Percentiles rank a stretch among this genome's conserved stretches.
phyloP scores from a whole-genome alignment of 257 asterid genomes.

The Leptodermis oblonga region DNA sequence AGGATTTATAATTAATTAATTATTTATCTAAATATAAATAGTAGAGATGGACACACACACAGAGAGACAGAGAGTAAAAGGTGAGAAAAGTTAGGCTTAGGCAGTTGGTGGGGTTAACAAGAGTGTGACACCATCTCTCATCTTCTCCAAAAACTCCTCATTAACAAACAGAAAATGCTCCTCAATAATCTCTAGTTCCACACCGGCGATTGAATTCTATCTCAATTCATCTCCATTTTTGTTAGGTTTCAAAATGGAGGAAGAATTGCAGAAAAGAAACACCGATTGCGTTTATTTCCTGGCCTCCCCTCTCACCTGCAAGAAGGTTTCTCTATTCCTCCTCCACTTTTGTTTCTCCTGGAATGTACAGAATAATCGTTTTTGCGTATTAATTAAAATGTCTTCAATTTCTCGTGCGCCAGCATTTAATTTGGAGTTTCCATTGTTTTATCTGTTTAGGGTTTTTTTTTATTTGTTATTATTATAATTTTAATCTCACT shows the following conservation, averaged over 20 bases:
- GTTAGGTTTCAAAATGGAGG: slow-evolving; percentile 45
- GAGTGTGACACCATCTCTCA: neutral
- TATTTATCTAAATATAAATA: too few relatives aligned
- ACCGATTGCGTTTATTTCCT: slow-evolving; percentile 93
- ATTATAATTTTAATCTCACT: neutral
- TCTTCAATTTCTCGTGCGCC: neutral
- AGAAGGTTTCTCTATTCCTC: slow-evolving; percentile 47
- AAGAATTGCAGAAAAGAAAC: slow-evolving; percentile 61
- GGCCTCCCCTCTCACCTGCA: slow-evolving; percentile 95
- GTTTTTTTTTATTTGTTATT: too few relatives aligned
- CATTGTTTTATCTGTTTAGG: neutral
- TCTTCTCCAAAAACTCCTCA: neutral
- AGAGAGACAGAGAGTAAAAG: too few relatives aligned
- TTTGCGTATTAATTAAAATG: neutral
- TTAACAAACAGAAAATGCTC: neutral
- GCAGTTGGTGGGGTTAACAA: neutral
- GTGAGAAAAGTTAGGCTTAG: too few relatives aligned
- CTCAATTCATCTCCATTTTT: neutral
- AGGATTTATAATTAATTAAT: too few relatives aligned
- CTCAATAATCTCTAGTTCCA: neutral
- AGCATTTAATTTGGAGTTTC: neutral
- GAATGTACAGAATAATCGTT: neutral
- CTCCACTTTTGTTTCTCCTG: neutral
- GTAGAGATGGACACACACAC: neutral
- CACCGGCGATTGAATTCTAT: neutral